Base-by-base conservation (phyloP, 2,329 filamentous ascomycete genomes). In the Colletotrichum sidae region DNA sequence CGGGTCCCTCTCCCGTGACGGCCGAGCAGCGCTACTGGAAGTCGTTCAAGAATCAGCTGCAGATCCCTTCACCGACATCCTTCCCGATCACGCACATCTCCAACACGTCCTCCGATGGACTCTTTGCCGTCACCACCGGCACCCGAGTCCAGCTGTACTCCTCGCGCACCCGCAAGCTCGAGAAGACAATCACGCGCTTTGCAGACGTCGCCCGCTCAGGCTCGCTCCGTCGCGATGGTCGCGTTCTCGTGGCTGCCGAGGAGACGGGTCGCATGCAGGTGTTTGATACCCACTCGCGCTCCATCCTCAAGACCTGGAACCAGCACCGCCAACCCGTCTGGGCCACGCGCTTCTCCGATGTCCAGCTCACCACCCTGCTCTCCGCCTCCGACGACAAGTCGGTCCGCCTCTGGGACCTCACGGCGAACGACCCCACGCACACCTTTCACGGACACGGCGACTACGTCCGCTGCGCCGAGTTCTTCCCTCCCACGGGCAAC, bases 21-120 rank as follows among this genome's bases (percentile, higher is more conserved):
- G 90, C 94, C 38, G 96, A 99, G 82, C 94, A 98, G 81, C 88
- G 90, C 70, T 98, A 98, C 84, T 99, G 96, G 96, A 92, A 91
- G 75, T 91, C 92, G 11, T 99, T 99, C 84, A 94, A 93, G 80
- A 96, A 94, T 71, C 92, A 94, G 70, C 88, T 97, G 63, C 89
- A 95, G 67, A 90, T 98, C 68, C 92, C 96, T 50, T 97, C 95
- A 68, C 94, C 94, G 69, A 93, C 96, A 69, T 92, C 93, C 75
- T 94, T 92, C 76, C 92, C 93, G 50, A 88, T 99, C 73, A 97
- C 94, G 39, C 90, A 96, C 78, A 97, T 99, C 77, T 94, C 92
- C 54, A 76, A 91, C 86, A 67, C 75, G 79, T 34, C 79, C 80
- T 83, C 80, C 72, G 86, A 85, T 77, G 90, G 94, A 75, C 84